Conservation (phyloP, 352 stramenopile species). For the Halophytophthora polymorphica region DNA sequence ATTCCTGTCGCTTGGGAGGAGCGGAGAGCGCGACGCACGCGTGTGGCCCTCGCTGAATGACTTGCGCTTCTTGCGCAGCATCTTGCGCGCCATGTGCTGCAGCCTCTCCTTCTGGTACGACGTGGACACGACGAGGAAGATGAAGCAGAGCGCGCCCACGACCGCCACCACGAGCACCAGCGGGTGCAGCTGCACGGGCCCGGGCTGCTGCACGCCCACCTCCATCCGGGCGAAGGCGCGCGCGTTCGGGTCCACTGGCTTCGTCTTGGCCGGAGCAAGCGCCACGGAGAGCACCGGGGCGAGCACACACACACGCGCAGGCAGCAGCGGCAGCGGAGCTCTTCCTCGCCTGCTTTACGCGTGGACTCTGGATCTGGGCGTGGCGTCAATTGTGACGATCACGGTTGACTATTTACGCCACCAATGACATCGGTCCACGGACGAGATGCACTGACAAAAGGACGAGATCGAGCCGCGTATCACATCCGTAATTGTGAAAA, state of each 20-base stretch:
- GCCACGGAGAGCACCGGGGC: too few relatives aligned
- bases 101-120: slow-evolving; percentile 80
- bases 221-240: slow-evolving; percentile 28
- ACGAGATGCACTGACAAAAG: too few relatives aligned
- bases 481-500: too few relatives aligned
- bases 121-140: slow-evolving; percentile 65
- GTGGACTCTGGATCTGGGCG: too few relatives aligned
- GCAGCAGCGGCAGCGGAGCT: too few relatives aligned
- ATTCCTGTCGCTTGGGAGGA: too few relatives aligned
- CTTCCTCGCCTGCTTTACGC: too few relatives aligned
- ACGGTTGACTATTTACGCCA: too few relatives aligned
- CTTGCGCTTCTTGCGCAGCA: slow-evolving; percentile 66
- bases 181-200: slow-evolving; percentile 47
- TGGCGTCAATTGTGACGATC: too few relatives aligned
- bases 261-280: slow-evolving; percentile 7
- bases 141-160: slow-evolving; percentile 50
- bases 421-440: too few relatives aligned
- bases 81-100: slow-evolving; percentile 76
- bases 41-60: slow-evolving; percentile 42
- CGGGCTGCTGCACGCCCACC: slow-evolving; percentile 9
- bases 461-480: too few relatives aligned
- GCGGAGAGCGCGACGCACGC: slow-evolving; percentile 17
- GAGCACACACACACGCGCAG: too few relatives aligned
- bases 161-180: slow-evolving; percentile 63
- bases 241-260: slow-evolving; percentile 24